phyloP scores from a whole-genome alignment of 2,329 filamentous ascomycete species.

The Mollisiaceae sp. region DNA sequence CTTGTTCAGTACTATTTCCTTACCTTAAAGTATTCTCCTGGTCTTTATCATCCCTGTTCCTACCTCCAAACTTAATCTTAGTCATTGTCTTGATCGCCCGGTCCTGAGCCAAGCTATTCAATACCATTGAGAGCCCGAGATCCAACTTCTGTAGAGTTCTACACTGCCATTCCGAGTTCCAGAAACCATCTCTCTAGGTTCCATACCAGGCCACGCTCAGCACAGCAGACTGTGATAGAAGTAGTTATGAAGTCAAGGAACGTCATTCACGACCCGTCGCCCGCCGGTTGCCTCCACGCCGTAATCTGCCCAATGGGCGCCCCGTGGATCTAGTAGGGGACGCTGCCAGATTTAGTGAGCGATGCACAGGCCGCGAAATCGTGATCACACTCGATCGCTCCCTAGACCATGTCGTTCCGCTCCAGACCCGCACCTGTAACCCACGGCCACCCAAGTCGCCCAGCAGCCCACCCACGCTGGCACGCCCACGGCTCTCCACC shows the following conservation, averaged over 20 bases:
- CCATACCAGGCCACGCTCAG: no score
- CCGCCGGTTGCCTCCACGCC: background rate
- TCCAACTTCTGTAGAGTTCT: no score
- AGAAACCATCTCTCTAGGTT: no score
- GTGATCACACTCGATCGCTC: slow-evolving; percentile 8
- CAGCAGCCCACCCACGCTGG: background rate
- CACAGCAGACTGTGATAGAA: no score
- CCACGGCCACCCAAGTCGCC: background rate
- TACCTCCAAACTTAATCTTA: background rate
- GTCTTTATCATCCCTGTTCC: background rate
- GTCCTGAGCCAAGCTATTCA: no score
- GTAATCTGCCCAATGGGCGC: background rate
- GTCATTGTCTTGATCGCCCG: no score
- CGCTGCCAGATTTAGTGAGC: slow-evolving; percentile 6
- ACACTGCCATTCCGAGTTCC: no score
- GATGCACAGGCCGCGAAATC: slow-evolving; percentile 4
- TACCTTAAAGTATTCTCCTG: background rate
- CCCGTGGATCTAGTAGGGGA: background rate
- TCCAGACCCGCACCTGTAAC: slow-evolving; percentile 7
- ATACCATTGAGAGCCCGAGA: no score
- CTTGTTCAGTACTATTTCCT: background rate
- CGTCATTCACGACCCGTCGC: background rate
- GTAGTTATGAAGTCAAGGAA: background rate
- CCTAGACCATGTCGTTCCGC: slow-evolving; percentile 5
- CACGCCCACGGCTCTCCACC: background rate